Percentiles rank a stretch among this genome's conserved stretches.
Evolutionary conservation across 768 basidiomycete species (phyloP).

Genomic region (Calocybe gangraenosa): DNA sequence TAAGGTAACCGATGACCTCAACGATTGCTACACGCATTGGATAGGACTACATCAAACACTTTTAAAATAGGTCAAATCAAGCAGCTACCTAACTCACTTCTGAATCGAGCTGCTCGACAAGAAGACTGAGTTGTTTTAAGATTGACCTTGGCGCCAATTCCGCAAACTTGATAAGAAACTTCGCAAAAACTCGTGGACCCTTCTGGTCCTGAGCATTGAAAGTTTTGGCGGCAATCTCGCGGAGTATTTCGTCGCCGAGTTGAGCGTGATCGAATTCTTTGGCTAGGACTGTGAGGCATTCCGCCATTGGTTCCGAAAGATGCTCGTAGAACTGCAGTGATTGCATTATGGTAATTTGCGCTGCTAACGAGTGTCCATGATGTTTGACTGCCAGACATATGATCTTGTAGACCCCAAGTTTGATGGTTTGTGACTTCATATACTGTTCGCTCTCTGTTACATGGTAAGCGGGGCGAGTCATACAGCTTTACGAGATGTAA

Average conservation of each 20-base stretch:
- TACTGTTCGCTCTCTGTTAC: slow-evolving; percentile 82
- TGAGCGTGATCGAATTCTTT: slow-evolving; percentile 87
- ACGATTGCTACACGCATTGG: slow-evolving; percentile 95
- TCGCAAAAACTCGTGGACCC: slow-evolving; percentile 79
- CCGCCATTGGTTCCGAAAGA: slow-evolving; percentile 91
- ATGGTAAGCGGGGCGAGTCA: slow-evolving; percentile 85
- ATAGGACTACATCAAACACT: slow-evolving; percentile 60
- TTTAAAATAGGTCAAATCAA: slow-evolving; percentile 1
- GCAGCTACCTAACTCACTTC: slow-evolving; percentile 51
- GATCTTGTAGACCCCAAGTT: slow-evolving; percentile 76
- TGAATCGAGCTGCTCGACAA: slow-evolving; percentile 84
- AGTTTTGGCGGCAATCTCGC: slow-evolving; percentile 76
- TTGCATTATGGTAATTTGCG: slow-evolving; percentile 90
- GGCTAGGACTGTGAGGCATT: slow-evolving; percentile 73
- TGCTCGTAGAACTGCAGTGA: slow-evolving; percentile 93
- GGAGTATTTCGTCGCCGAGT: slow-evolving; percentile 86
- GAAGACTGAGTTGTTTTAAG: slow-evolving; percentile 83
- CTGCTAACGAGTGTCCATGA: slow-evolving; percentile 78
- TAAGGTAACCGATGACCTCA: slow-evolving; percentile 83
- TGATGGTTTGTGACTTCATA: slow-evolving; percentile 77
- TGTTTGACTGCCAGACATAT: slow-evolving; percentile 91
- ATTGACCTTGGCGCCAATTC: slow-evolving; percentile 79
- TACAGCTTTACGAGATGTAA: slow-evolving; percentile 51
- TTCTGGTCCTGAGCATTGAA: slow-evolving; percentile 85
- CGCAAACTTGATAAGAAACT: slow-evolving; percentile 76